phyloP scores from a whole-genome alignment of 306 rosid genomes.

The Erythrophleum fordii region DNA sequence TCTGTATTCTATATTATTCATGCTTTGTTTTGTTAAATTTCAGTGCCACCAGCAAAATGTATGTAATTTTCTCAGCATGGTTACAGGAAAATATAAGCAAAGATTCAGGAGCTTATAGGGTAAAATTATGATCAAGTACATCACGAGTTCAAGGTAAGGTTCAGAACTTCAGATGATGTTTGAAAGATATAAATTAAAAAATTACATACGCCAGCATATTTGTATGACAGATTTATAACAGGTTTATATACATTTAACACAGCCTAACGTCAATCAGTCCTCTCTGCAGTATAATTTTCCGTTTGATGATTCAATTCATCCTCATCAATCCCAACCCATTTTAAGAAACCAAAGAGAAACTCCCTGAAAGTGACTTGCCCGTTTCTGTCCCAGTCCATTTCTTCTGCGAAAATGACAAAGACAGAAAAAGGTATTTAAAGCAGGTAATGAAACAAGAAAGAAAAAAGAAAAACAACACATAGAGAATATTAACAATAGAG shows the following conservation, averaged over 20 bases:
- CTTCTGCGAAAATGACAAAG: conserved; percentile 50
- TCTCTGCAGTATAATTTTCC: conserved; percentile 26
- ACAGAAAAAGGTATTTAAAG: conserved; percentile 10
- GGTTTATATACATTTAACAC: conserved; percentile 25
- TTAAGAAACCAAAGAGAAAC: conserved; percentile 82
- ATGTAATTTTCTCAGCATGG: conserved; percentile 2
- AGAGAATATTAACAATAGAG: conserved; percentile 6
- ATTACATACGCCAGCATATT: background rate
- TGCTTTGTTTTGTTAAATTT: conserved; percentile 8
- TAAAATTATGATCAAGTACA: background rate
- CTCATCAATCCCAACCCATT: conserved; percentile 82
- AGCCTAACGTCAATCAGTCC: conserved; percentile 28
- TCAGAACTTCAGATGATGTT: background rate
- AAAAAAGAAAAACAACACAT: conserved; percentile 18
- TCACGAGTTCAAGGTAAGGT: background rate
- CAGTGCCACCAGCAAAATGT: conserved; percentile 22
- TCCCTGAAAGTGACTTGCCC: conserved; percentile 81
- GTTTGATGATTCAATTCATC: conserved; percentile 54
- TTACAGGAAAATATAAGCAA: background rate
- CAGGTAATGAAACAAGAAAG: background rate
- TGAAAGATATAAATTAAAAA: background rate
- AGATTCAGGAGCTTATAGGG: background rate
- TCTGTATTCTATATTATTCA: conserved; percentile 10
- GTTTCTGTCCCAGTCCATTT: conserved; percentile 89
- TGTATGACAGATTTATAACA: background rate